Conservation (phyloP, 345 rosid species). For the Odontarrhena argentea region DNA sequence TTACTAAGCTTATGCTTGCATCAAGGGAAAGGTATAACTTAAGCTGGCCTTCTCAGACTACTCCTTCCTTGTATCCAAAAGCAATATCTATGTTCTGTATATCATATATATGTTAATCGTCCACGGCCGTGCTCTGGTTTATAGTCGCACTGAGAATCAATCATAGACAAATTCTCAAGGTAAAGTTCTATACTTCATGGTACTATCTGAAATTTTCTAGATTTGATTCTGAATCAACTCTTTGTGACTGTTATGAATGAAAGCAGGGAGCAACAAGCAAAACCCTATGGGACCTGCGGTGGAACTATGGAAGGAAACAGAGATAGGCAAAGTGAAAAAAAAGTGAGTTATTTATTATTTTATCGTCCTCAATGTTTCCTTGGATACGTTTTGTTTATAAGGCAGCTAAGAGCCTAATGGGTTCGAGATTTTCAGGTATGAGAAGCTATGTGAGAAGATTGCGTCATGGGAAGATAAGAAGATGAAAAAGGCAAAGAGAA, state of each 20-base stretch:
- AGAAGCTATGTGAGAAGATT: constrained; percentile 48
- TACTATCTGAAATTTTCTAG: not conserved
- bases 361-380: not conserved
- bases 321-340: constrained; percentile 51
- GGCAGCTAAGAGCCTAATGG: constrained; percentile 26
- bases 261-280: constrained; percentile 7
- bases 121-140: constrained; percentile 4
- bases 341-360: constrained; percentile 44
- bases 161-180: constrained; percentile 7
- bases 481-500: constrained; percentile 55
- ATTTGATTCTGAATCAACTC: constrained; percentile 3
- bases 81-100: not conserved
- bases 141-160: not conserved
- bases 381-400: not conserved
- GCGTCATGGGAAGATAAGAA: constrained; percentile 63
- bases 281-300: constrained; percentile 36
- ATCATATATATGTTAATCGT: not conserved
- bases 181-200: not conserved
- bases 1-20: constrained; percentile 27
- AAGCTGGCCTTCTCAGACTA: constrained; percentile 27
- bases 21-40: constrained; percentile 39
- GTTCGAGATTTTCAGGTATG: constrained; percentile 53
- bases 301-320: constrained; percentile 62
- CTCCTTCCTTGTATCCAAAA: constrained; percentile 27
- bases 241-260: constrained; percentile 11